phyloP scores from a whole-genome alignment of 148 eudicot genomes.

The Oxyria digyna region DNA sequence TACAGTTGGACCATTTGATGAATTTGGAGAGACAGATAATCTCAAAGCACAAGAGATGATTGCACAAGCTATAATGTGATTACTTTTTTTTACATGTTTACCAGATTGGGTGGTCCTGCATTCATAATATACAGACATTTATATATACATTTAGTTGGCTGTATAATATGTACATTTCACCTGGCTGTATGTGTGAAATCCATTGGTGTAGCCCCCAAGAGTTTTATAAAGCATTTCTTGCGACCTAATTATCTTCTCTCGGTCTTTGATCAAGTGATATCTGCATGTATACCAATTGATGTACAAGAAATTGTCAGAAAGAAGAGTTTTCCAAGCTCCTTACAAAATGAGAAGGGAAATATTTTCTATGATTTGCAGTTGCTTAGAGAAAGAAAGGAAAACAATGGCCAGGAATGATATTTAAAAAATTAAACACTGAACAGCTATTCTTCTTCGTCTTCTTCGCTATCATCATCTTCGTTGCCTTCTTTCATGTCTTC shows the following conservation, averaged over 20 bases:
- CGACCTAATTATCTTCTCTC: not conserved
- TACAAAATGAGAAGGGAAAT: not conserved
- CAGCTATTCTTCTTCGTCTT: not conserved
- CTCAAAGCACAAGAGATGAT: not conserved
- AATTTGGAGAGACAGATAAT: not conserved
- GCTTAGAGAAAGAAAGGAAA: not conserved
- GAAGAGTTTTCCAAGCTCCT: no score
- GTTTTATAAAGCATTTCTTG: not conserved
- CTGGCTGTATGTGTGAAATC: not conserved
- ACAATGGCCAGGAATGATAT: not conserved
- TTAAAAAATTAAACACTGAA: not conserved
- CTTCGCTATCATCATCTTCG: not conserved
- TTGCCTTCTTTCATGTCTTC: conserved; percentile 3
- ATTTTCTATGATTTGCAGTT: not conserved
- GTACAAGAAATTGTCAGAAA: not conserved
- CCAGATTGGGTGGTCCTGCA: conserved; percentile 2
- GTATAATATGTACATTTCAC: not conserved
- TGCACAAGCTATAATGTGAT: not conserved
- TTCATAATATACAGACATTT: not conserved
- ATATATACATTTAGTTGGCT: not conserved
- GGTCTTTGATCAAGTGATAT: conserved; percentile 36
- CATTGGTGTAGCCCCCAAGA: not conserved
- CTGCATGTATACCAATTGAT: conserved; percentile 29
- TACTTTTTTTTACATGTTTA: conserved; percentile 6
- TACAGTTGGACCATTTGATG: not conserved